phyloP scores from a whole-genome alignment of 176 grass and related monocot species.

The Thalia dealbata region DNA sequence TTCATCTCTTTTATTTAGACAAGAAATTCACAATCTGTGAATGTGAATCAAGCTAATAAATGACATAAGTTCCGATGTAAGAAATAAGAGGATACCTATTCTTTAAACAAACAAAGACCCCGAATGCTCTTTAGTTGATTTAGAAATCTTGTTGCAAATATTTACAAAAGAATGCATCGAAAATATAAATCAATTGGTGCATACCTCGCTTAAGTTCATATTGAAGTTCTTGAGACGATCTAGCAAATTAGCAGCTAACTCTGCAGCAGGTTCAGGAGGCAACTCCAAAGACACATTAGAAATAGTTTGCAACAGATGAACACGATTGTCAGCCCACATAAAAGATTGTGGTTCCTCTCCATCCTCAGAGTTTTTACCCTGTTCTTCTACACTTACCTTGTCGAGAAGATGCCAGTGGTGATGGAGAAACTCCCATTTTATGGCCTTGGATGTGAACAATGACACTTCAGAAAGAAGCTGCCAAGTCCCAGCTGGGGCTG shows the following conservation, averaged over 20 bases:
- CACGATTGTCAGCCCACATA: slow-evolving; percentile 71
- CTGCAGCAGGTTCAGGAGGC: slow-evolving; percentile 63
- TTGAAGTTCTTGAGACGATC: slow-evolving; percentile 69
- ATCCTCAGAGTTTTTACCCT: slow-evolving; percentile 33
- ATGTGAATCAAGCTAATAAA: background rate
- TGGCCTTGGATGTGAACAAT: slow-evolving; percentile 54
- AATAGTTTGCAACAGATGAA: slow-evolving; percentile 76
- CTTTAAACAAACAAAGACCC: background rate
- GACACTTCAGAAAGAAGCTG: slow-evolving; percentile 85
- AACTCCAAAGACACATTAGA: slow-evolving; percentile 93
- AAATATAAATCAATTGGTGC: background rate
- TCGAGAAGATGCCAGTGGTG: slow-evolving; percentile 94
- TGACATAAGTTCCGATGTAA: background rate
- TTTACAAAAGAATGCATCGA: background rate
- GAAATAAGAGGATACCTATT: background rate
- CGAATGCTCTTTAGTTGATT: background rate
- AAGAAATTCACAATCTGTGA: background rate
- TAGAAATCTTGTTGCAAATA: background rate
- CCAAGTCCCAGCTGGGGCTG: slow-evolving; percentile 73
- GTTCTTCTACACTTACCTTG: slow-evolving; percentile 40
- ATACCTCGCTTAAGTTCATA: slow-evolving; percentile 93
- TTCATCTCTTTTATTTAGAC: background rate
- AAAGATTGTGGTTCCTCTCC: slow-evolving; percentile 40
- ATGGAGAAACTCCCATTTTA: slow-evolving; percentile 78
- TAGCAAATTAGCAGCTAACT: slow-evolving; percentile 72